Evolutionary conservation across 495 filamentous ascomycete species (phyloP).

Genomic region (Penicillium goetzii): DNA sequence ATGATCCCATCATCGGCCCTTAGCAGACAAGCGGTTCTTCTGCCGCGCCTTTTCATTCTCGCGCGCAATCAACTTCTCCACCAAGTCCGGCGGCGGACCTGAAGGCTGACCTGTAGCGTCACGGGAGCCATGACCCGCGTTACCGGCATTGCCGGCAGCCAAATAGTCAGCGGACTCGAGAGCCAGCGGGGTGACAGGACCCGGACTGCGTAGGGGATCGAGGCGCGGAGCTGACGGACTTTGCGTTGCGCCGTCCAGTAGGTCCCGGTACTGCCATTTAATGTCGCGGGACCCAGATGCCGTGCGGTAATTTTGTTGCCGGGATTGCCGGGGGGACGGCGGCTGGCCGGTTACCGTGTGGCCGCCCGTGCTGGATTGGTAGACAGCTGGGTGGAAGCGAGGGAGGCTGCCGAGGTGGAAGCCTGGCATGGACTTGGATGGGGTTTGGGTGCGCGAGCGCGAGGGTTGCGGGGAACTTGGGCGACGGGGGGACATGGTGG

Average conservation of each 20-base stretch:
- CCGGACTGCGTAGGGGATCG: constrained; percentile 71
- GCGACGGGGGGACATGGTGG: constrained; percentile 44
- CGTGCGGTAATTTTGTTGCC: constrained; percentile 40
- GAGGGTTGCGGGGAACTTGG: constrained; percentile 42
- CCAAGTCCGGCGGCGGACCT: constrained; percentile 37
- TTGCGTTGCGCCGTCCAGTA: constrained; percentile 41
- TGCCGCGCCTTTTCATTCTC: constrained; percentile 47
- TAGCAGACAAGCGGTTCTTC: constrained; percentile 38
- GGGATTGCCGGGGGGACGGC: constrained; percentile 38
- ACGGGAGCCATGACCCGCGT: constrained; percentile 27
- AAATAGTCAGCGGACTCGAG: constrained; percentile 64
- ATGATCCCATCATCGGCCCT: constrained; percentile 34
- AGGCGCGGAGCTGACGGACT: constrained; percentile 66
- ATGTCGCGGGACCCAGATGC: constrained; percentile 42
- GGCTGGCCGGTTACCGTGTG: constrained; percentile 30
- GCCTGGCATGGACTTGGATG: constrained; percentile 37
- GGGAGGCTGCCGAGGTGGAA: constrained; percentile 51
- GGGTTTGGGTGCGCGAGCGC: constrained; percentile 31
- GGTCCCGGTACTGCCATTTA: constrained; percentile 46
- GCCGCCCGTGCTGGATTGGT: constrained; percentile 36
- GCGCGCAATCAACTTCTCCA: constrained; percentile 43
- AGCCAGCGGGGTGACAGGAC: constrained; percentile 76
- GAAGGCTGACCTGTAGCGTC: constrained; percentile 24
- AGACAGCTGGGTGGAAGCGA: constrained; percentile 55
- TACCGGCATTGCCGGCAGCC: constrained; percentile 39